These are phyloP conservation scores for Aegle marmelos DNA, from an alignment of 345 rosid genomes.

Conservation along the genomic window DNA sequence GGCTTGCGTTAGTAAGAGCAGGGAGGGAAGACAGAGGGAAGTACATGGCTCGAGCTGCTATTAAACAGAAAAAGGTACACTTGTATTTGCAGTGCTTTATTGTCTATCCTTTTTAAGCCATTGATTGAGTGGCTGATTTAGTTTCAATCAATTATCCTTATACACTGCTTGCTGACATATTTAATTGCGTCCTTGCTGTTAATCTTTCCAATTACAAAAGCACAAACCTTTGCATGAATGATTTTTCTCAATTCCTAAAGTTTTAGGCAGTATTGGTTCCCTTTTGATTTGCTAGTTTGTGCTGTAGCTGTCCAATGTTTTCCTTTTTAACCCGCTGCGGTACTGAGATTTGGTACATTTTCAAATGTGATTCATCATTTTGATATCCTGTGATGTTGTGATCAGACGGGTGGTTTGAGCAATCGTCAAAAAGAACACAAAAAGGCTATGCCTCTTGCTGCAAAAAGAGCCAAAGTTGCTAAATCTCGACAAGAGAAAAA, in stretches of 20 bases:
- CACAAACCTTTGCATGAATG: background rate
- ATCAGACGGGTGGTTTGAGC: constrained; percentile 78
- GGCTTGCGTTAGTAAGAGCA: constrained; percentile 70
- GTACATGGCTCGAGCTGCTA: constrained; percentile 63
- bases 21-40: constrained; percentile 88
- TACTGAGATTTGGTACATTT: background rate
- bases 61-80: constrained; percentile 80
- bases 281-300: background rate
- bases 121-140: background rate
- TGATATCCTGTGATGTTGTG: background rate
- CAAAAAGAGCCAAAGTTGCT: constrained; percentile 57
- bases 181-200: background rate
- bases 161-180: background rate
- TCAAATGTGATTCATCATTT: background rate
- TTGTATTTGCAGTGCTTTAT: background rate
- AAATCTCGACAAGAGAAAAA: constrained; percentile 50
- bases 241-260: background rate
- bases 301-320: background rate
- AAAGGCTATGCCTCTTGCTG: constrained; percentile 84
- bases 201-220: background rate
- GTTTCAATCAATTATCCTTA: background rate
- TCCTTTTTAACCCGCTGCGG: background rate
- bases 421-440: constrained; percentile 85
- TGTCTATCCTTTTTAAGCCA: background rate
- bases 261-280: background rate